phyloP scores from a whole-genome alignment of 192 early-diverging fungal genomes.

The Umbelopsis isabellina region DNA sequence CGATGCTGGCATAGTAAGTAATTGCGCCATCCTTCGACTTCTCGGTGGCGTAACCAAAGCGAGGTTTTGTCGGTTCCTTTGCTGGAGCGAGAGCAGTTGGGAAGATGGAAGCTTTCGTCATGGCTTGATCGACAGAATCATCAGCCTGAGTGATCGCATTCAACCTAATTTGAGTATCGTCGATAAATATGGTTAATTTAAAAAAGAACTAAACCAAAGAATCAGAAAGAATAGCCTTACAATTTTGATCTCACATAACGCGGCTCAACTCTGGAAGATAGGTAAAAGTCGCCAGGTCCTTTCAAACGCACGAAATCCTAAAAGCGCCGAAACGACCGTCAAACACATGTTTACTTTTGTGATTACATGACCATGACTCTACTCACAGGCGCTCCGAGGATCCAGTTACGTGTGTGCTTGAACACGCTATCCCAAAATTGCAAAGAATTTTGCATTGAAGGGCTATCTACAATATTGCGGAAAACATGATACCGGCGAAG shows the following conservation, averaged over 20 bases:
- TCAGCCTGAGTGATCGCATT: constrained; percentile 34
- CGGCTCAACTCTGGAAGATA: constrained; percentile 59
- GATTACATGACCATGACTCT: background rate
- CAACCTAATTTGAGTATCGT: constrained; percentile 19
- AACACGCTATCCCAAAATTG: constrained; percentile 31
- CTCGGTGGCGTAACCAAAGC: constrained; percentile 34
- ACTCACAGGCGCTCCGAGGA: constrained; percentile 46
- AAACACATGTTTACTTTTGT: background rate
- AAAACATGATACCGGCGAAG: constrained; percentile 46
- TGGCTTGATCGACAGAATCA: constrained; percentile 36
- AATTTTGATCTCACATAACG: constrained; percentile 37
- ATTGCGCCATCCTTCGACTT: constrained; percentile 24
- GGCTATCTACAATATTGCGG: constrained; percentile 45
- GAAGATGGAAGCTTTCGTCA: constrained; percentile 29
- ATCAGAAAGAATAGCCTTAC: constrained; percentile 18
- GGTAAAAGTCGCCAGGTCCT: constrained; percentile 68
- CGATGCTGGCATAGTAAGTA: constrained; percentile 38
- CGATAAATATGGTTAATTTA: background rate
- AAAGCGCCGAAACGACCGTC: background rate
- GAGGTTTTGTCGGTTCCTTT: constrained; percentile 21
- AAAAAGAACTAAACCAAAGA: background rate
- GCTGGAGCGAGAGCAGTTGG: constrained; percentile 15
- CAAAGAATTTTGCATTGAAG: constrained; percentile 42
- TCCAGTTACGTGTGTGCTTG: constrained; percentile 34
- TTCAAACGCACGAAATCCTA: constrained; percentile 59